Conservation (phyloP, 2,329 filamentous ascomycete genomes). For the Calonectria pteridis region DNA sequence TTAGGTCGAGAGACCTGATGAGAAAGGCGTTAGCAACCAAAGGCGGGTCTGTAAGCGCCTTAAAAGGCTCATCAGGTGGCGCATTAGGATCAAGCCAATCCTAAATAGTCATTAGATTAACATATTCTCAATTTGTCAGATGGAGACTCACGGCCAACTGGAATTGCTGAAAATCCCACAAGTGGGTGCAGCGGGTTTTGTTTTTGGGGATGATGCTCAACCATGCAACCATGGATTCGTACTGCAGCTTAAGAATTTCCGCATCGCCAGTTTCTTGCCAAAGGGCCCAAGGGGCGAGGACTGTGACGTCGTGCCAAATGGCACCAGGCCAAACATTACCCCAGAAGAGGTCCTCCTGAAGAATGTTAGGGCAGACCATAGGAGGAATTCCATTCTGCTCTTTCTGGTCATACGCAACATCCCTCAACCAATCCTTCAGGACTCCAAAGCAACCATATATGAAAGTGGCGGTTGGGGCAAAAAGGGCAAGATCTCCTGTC, state of each 20-base stretch:
- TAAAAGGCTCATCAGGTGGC: slow-evolving; percentile 54
- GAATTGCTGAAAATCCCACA: slow-evolving; percentile 51
- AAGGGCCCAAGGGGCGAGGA: slow-evolving; percentile 56
- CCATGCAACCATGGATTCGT: slow-evolving; percentile 55
- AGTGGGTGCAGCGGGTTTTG: slow-evolving; percentile 49
- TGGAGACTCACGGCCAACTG: slow-evolving; percentile 37
- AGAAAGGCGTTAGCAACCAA: slow-evolving; percentile 63
- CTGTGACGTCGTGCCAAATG: slow-evolving; percentile 59
- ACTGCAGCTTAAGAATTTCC: slow-evolving; percentile 53
- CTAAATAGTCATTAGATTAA: slow-evolving; percentile 41
- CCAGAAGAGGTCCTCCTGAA: slow-evolving; percentile 28
- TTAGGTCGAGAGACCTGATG: slow-evolving; percentile 55
- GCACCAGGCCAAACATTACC: slow-evolving; percentile 46
- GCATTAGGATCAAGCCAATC: slow-evolving; percentile 64
- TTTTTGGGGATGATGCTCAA: slow-evolving; percentile 49
- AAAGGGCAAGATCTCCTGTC: slow-evolving; percentile 65
- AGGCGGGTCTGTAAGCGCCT: slow-evolving; percentile 54
- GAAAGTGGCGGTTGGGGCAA: slow-evolving; percentile 64
- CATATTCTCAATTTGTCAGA: rapidly evolving
- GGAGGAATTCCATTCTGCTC: slow-evolving; percentile 34
- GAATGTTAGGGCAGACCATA: slow-evolving; percentile 35
- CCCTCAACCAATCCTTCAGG: slow-evolving; percentile 54
- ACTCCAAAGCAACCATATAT: slow-evolving; percentile 63
- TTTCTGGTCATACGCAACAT: slow-evolving; percentile 38
- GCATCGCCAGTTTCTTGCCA: slow-evolving; percentile 55